Evolutionary conservation across 2,329 filamentous ascomycete species (phyloP), one percentile per base, ranked within the genome.

Genomic region (Westerdykella sp.): DNA sequence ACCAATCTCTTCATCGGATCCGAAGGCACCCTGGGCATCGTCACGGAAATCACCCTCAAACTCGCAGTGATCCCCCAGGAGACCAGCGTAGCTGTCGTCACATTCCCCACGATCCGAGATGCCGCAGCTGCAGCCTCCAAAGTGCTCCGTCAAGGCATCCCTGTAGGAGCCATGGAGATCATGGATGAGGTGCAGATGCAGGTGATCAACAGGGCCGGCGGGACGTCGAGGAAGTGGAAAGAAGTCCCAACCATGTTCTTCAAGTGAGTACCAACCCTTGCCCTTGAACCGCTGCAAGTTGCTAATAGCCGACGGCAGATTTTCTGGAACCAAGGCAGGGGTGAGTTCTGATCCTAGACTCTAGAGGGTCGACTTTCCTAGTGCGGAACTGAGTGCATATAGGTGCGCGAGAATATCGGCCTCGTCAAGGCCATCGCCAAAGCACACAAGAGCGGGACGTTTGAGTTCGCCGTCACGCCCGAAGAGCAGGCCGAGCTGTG

Each of bases 101-200:
- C 81, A 0, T 93, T 93, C 62, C 85, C 85, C 0, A 80, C 77
- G 0, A 87, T 91, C 48, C 79, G 84, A 22, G 81, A 86, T 62
- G 87, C 87, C 1, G 85, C 86, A 0, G 76, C 81, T 0, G 84
- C 85, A 0, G 86, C 86, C 0, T 83, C 84, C 2, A 79, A 78
- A 39, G 79, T 91, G n/a, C 85, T 91, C 74, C 80, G 85, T 54
- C 76, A 80, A 1, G 85, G 83, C 0, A 74, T 89, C 3, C 85
- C 83, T 0, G 76, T 90, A 6, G 84, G 83, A 0, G 84, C 84
- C 3, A 84, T 90, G 79, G 87, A 93, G 67, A 81, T 93, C 53
- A 88, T 93, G 84, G 87, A 93, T 59, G 87, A 93, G 45, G 84
- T 91, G 3, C 85, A 90, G 66, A 93, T 93, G 87, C 77, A 74